These are phyloP conservation scores for Komagataella phaffii DNA, from an alignment of 805 yeast genomes.

Conservation along the genomic window DNA sequence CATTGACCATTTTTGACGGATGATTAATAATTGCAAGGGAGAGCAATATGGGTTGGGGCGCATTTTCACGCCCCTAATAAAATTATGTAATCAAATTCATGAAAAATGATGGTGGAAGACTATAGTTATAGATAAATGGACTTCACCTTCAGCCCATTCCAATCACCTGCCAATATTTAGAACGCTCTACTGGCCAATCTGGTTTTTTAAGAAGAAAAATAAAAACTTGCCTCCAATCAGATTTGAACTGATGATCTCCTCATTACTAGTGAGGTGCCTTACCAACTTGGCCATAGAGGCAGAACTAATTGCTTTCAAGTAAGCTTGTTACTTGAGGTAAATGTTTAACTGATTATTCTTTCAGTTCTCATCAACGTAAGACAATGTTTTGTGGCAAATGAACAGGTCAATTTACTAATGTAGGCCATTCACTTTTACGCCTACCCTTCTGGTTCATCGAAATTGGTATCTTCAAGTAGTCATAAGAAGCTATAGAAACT, in stretches of 20 bases:
- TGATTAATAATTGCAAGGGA: not conserved
- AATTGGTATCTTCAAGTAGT: not conserved
- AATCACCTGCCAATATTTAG: too few relatives aligned
- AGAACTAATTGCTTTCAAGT: not conserved
- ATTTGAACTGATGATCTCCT: constrained; percentile 1
- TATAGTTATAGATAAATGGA: too few relatives aligned
- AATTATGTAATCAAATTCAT: not conserved
- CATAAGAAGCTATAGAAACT: not conserved
- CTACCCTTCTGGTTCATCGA: not conserved
- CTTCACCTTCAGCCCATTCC: too few relatives aligned
- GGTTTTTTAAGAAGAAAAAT: too few relatives aligned
- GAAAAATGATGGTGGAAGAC: too few relatives aligned
- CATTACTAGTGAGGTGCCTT: constrained; percentile 1
- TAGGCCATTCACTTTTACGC: not conserved
- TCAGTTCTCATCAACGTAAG: not conserved
- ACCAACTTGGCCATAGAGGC: constrained; percentile 1
- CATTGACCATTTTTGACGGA: not conserved
- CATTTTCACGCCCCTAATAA: not conserved
- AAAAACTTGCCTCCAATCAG: not conserved
- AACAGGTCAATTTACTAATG: too few relatives aligned
- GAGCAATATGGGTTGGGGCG: not conserved
- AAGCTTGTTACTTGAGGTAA: not conserved
- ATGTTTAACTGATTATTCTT: not conserved
- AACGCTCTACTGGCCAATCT: too few relatives aligned
- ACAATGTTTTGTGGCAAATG: too few relatives aligned